phyloP scores from a whole-genome alignment of 2,329 filamentous ascomycete genomes.

The Fusarium fujikuroi region DNA sequence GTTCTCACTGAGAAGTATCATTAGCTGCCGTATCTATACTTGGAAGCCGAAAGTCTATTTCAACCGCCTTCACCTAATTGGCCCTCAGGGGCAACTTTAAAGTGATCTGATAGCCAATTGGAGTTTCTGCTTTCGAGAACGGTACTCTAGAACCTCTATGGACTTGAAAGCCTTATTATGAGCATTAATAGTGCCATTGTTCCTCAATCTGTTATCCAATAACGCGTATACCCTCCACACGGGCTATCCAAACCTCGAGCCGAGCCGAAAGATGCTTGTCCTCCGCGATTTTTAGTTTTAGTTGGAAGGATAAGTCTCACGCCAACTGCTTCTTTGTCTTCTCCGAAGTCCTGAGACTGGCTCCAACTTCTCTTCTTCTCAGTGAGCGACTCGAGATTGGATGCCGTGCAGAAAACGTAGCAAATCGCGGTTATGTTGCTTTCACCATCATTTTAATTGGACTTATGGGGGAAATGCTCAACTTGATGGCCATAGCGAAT shows the following conservation, averaged over 20 bases:
- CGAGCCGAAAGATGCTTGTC: fast-evolving
- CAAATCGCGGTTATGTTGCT: neutral
- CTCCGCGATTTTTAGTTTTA: neutral
- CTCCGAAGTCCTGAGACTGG: too few species aligned
- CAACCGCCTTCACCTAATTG: fast-evolving
- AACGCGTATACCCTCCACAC: neutral
- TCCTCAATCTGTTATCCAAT: fast-evolving
- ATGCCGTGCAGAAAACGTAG: fast-evolving
- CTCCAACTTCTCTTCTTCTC: neutral
- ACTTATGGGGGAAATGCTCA: fast-evolving
- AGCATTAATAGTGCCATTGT: neutral
- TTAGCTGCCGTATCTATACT: neutral
- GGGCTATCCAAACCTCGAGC: fast-evolving
- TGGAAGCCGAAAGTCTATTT: neutral
- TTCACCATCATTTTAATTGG: fast-evolving
- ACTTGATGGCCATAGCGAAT: fast-evolving
- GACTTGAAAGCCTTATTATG: neutral
- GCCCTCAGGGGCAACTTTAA: neutral
- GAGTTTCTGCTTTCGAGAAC: neutral
- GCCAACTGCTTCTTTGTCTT: fast-evolving
- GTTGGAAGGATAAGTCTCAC: fast-evolving
- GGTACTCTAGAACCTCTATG: neutral
- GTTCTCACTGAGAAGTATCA: neutral
- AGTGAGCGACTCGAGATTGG: fast-evolving
- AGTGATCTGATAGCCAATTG: neutral